Percentiles rank a stretch among this genome's conserved stretches.
Evolutionary conservation across 169 alveolate species (phyloP).

Genomic region (Cyclospora cayetanensis): DNA sequence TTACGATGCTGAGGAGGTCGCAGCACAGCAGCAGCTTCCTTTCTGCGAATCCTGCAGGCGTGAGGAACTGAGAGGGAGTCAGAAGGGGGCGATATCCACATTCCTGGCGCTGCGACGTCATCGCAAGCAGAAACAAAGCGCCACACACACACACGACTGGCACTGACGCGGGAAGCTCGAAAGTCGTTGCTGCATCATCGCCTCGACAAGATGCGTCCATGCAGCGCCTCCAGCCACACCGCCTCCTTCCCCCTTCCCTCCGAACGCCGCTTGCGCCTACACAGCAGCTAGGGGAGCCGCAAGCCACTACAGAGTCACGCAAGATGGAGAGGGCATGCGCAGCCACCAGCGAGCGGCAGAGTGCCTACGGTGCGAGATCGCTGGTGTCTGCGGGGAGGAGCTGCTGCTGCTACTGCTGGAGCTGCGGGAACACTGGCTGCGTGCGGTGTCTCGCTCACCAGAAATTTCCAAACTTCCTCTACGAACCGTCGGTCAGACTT

Average conservation of each 20-base stretch:
- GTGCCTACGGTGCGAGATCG: too few relatives aligned
- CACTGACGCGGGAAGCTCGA: not conserved
- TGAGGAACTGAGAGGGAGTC: constrained; percentile 63
- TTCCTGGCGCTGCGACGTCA: constrained; percentile 61
- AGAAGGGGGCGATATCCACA: constrained; percentile 56
- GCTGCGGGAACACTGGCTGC: not conserved
- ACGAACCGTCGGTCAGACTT: constrained; percentile 66
- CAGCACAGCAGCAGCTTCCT: constrained; percentile 59
- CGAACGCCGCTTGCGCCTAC: too few relatives aligned
- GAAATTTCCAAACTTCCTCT: constrained; percentile 57
- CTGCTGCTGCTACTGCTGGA: not conserved
- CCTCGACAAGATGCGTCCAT: too few relatives aligned
- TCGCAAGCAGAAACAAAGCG: not conserved
- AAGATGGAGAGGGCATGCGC: too few relatives aligned
- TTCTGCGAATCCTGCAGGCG: constrained; percentile 57
- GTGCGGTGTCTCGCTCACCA: too few relatives aligned
- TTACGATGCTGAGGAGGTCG: constrained; percentile 24
- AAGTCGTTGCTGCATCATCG: not conserved
- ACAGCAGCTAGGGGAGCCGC: not conserved
- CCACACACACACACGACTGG: not conserved
- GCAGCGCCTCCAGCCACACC: too few relatives aligned
- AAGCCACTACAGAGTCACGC: too few relatives aligned
- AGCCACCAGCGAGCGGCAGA: too few relatives aligned
- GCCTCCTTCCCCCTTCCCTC: too few relatives aligned
- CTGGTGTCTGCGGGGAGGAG: too few relatives aligned